Evolutionary conservation across 208 protist species (phyloP).

Genomic region (Acanthamoeba pearcei): DNA sequence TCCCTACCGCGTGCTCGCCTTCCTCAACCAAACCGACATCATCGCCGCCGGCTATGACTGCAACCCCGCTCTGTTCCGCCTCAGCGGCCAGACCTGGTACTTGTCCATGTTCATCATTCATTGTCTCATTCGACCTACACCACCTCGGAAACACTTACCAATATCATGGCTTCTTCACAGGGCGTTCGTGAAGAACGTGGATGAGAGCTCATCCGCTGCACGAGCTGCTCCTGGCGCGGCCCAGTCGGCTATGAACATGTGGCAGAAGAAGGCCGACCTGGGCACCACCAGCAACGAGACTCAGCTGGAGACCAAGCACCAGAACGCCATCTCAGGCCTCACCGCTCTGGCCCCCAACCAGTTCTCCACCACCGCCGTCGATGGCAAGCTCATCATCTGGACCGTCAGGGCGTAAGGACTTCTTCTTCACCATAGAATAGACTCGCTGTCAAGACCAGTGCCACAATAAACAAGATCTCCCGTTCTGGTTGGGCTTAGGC

Average conservation of each 20-base stretch:
- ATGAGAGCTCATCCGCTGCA: neutral
- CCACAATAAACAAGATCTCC: neutral
- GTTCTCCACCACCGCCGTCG: slow-evolving; percentile 84
- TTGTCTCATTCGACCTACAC: neutral
- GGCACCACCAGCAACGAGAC: slow-evolving; percentile 78
- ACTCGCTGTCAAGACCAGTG: neutral
- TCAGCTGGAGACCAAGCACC: slow-evolving; percentile 82
- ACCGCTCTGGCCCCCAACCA: slow-evolving; percentile 71
- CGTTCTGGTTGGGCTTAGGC: neutral
- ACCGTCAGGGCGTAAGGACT: neutral
- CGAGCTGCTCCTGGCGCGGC: neutral
- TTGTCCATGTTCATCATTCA: neutral
- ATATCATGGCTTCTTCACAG: neutral
- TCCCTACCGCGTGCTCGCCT: slow-evolving; percentile 83
- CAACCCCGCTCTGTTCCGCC: slow-evolving; percentile 79
- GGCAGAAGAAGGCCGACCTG: slow-evolving; percentile 84
- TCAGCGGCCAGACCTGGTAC: slow-evolving; percentile 74
- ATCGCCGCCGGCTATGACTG: slow-evolving; percentile 88
- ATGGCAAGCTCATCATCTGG: slow-evolving; percentile 87
- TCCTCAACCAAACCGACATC: slow-evolving; percentile 77
- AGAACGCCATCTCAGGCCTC: slow-evolving; percentile 85
- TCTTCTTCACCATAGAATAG: neutral
- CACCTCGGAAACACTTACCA: neutral
- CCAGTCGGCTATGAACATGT: slow-evolving; percentile 83
- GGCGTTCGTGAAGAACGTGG: slow-evolving; percentile 78